Evolutionary conservation across 2,329 filamentous ascomycete species (phyloP).

Genomic region (Neofusicoccum umdonicola): DNA sequence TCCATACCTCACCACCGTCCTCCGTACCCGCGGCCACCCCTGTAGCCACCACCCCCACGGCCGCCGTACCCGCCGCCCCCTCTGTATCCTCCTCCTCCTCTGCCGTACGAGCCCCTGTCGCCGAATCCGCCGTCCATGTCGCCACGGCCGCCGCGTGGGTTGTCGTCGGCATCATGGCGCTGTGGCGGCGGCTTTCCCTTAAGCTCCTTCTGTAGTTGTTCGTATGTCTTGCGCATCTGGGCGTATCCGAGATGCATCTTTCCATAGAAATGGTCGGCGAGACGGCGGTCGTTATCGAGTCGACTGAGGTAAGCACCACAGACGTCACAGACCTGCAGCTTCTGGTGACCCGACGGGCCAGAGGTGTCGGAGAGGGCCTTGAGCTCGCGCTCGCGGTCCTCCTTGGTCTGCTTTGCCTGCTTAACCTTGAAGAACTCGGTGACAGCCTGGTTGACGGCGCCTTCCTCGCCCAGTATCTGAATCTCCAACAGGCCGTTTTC

Average conservation of each 20-base stretch:
- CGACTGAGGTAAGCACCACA: constrained; percentile 92
- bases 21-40: constrained; percentile 10
- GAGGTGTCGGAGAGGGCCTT: constrained; percentile 89
- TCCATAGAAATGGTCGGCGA: constrained; percentile 97
- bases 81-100: constrained; percentile 33
- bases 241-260: constrained; percentile 99
- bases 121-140: constrained; percentile 36
- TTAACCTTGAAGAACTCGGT: constrained; percentile 86
- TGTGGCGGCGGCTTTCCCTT: constrained; percentile 65
- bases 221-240: constrained; percentile 93
- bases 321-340: constrained; percentile 96
- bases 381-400: constrained; percentile 81
- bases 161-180: constrained; percentile 33
- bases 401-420: constrained; percentile 75
- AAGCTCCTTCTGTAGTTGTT: constrained; percentile 82
- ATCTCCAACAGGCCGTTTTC: constrained; percentile 82
- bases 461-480: constrained; percentile 77
- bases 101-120: constrained; percentile 41
- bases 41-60: constrained; percentile 39
- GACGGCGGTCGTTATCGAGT: constrained; percentile 86
- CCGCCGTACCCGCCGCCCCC: constrained; percentile 45
- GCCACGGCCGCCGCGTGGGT: constrained; percentile 39
- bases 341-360: constrained; percentile 92
- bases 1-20: constrained; percentile 17
- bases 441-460: constrained; percentile 75